Conservation (phyloP, 345 rosid species). For the Hibiscus syriacus region DNA sequence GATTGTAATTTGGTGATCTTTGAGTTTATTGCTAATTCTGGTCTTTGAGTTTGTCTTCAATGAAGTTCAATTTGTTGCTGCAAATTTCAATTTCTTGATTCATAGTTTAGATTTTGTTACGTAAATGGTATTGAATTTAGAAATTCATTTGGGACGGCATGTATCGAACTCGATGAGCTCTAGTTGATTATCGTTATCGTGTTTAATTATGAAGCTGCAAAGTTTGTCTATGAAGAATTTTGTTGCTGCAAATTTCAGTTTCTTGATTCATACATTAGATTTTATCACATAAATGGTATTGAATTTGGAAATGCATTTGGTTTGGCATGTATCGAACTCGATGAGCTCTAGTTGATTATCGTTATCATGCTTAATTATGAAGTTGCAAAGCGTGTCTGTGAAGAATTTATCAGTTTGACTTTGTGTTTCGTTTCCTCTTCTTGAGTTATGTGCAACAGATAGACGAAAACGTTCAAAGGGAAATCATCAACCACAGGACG, state of each 20-base stretch:
- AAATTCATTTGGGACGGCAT: too few relatives aligned
- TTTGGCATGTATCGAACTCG: neutral
- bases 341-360: neutral
- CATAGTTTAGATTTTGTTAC: too few relatives aligned
- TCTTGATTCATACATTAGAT: neutral
- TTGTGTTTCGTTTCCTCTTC: constrained; percentile 2
- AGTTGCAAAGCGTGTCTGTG: neutral
- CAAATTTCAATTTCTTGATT: too few relatives aligned
- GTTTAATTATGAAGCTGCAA: too few relatives aligned
- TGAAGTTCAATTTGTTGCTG: too few relatives aligned
- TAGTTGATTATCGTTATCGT: too few relatives aligned
- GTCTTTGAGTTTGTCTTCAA: too few relatives aligned
- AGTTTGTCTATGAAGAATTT: too few relatives aligned
- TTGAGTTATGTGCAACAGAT: constrained; percentile 36
- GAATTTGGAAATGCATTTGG: neutral
- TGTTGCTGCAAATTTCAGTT: neutral
- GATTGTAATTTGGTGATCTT: too few relatives aligned
- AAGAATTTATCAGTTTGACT: neutral
- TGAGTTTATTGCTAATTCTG: too few relatives aligned
- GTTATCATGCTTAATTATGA: neutral
- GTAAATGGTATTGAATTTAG: too few relatives aligned
- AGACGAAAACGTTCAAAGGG: constrained; percentile 77
- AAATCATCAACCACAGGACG: constrained; percentile 76
- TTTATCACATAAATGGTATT: neutral
- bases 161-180: too few relatives aligned